Evolutionary conservation across 2,329 filamentous ascomycete species (phyloP), one percentile per base, ranked within the genome.

Genomic region (Daldinia sp.): DNA sequence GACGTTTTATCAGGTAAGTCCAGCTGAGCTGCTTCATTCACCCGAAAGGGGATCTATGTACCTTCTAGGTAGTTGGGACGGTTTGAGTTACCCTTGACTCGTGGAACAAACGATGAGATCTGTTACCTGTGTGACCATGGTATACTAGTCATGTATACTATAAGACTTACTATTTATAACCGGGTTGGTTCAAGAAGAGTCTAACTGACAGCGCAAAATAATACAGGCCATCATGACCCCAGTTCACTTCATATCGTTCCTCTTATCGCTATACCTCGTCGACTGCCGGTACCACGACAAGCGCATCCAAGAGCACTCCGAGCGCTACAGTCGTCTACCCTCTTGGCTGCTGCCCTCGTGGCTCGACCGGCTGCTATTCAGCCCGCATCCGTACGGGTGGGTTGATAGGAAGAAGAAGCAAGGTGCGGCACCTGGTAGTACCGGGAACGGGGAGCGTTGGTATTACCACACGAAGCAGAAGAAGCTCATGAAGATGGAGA

Each of bases 221-320:
- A 39, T 39, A 56, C 64, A 86, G 83, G 61, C 82, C 20, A 72
- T 92, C 72, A 82, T 90, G 79, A 90, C 89, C 0, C 89, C 90
- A 6, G 72, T 92, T 68, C 83, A 88, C 70, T 87, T 92, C 76
- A 81, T 88, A 57, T 86, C 88, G 23, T 92, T 92, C 79, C 77
- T 93, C 46, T 51, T 92, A 70, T 92, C 90, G 1, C 85, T 92
- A 51, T 83, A 85, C 75, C 78, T 91, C 58, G 84, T 92, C 48
- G 89, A 92, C 80, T 80, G 85, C 57, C 83, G 83, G 65, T 82
- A 88, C 84, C 79, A 87, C 74, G 74, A 82, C 74, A 75, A 83
- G 78, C 83, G 89, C 78, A 71, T 80, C 59, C 79, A 79, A 66
- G 77, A 74, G 60, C 79, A 81, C 44, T 69, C 78, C 15, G 55